phyloP scores from a whole-genome alignment of 1,284 basidiomycete species.

The Ceratobasidium papillatum region DNA sequence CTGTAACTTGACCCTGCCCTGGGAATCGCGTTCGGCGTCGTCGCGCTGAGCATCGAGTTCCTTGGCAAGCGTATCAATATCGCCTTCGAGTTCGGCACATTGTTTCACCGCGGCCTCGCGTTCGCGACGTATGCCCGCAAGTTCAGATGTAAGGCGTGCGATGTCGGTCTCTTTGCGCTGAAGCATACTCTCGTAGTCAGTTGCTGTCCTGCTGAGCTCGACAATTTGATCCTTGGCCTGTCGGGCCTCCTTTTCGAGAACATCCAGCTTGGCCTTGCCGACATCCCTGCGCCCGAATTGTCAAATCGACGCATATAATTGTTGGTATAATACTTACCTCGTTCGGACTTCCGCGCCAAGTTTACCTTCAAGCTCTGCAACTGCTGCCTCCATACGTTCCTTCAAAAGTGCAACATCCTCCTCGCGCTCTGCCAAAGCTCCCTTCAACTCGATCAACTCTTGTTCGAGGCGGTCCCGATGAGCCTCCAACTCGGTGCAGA shows the following conservation, averaged over 20 bases:
- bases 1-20: slow-evolving; percentile 70
- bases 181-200: slow-evolving; percentile 81
- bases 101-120: slow-evolving; percentile 65
- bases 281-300: slow-evolving; percentile 61
- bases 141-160: slow-evolving; percentile 64
- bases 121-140: slow-evolving; percentile 63
- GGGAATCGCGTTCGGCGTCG: slow-evolving; percentile 65
- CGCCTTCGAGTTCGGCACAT: slow-evolving; percentile 70
- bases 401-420: slow-evolving; percentile 81
- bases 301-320: slow-evolving; percentile 30
- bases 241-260: slow-evolving; percentile 71
- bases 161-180: slow-evolving; percentile 82
- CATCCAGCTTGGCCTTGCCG: slow-evolving; percentile 66
- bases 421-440: slow-evolving; percentile 75
- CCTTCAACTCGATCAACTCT: slow-evolving; percentile 76
- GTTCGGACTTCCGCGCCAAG: slow-evolving; percentile 72
- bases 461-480: slow-evolving; percentile 69
- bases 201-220: slow-evolving; percentile 78
- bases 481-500: slow-evolving; percentile 66
- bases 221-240: slow-evolving; percentile 80
- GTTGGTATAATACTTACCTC: slow-evolving; percentile 60
- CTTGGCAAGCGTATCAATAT: slow-evolving; percentile 72
- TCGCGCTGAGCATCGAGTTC: slow-evolving; percentile 73
- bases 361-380: slow-evolving; percentile 78
- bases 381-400: slow-evolving; percentile 74